phyloP scores from a whole-genome alignment of 2,329 filamentous ascomycete species.

The Seiridium cupressi region DNA sequence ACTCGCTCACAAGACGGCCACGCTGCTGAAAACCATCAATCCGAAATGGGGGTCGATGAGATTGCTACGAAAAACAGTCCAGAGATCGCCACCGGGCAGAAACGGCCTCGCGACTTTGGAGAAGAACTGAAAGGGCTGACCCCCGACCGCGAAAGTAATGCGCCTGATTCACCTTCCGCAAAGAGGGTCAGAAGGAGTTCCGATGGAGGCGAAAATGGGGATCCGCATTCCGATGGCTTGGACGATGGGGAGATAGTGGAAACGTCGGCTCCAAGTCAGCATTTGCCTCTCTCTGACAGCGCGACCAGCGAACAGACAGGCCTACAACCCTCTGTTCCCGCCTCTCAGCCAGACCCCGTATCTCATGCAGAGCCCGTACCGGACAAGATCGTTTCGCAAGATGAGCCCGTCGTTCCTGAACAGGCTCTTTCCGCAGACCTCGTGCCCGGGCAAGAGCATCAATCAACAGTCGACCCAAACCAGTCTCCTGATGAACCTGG shows the following conservation, averaged over 20 bases:
- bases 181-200: constrained; percentile 22
- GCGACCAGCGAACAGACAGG: neutral
- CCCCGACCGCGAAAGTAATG: constrained; percentile 16
- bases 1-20: neutral
- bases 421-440: too few relatives aligned
- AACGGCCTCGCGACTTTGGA: constrained; percentile 26
- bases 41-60: neutral
- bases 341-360: neutral
- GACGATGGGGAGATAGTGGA: constrained; percentile 33
- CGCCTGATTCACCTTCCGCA: constrained; percentile 6
- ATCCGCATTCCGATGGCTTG: constrained; percentile 18
- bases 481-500: neutral
- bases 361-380: neutral
- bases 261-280: neutral
- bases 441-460: neutral
- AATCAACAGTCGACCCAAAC: neutral
- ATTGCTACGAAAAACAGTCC: constrained; percentile 7
- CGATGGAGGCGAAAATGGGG: constrained; percentile 8
- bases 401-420: neutral
- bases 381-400: neutral
- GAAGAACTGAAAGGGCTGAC: constrained; percentile 28
- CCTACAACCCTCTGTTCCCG: neutral
- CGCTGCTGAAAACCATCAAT: neutral
- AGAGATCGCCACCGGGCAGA: constrained; percentile 16
- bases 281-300: neutral